A percentile compares a stretch with the other conserved stretches of the same genome.
These are phyloP conservation scores for Durotheca rogersii DNA, from an alignment of 495 filamentous ascomycete genomes.

Conservation along the genomic window DNA sequence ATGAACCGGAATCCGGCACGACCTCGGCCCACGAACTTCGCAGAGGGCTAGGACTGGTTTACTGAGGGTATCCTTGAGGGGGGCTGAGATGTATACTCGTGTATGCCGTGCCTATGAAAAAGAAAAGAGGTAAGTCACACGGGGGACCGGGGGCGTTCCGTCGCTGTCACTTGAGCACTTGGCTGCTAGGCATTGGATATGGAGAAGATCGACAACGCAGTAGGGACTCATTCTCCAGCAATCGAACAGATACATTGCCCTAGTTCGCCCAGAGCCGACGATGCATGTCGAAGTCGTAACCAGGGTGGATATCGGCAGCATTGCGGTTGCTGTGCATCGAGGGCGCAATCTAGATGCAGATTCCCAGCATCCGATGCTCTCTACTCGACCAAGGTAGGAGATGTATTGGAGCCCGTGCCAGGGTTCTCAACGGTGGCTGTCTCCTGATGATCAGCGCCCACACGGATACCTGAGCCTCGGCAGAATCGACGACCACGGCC, in stretches of 20 bases:
- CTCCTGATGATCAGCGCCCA: no score
- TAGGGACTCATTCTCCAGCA: no score
- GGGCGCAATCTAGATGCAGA: conserved; percentile 22
- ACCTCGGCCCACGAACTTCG: background rate
- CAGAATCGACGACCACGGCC: no score
- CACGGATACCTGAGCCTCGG: no score
- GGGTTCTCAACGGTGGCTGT: no score
- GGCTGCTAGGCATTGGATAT: conserved; percentile 17
- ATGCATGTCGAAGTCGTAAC: conserved; percentile 14
- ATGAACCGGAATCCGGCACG: background rate
- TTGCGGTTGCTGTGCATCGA: conserved; percentile 7
- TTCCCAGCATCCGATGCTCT: conserved; percentile 31
- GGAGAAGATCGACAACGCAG: conserved; percentile 1
- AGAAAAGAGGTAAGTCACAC: no score
- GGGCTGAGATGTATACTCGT: no score
- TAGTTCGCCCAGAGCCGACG: background rate
- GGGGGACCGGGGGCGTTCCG: background rate
- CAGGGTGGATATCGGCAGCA: conserved; percentile 4
- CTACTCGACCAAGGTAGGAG: conserved; percentile 12
- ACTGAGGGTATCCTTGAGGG: no score
- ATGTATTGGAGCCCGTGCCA: no score
- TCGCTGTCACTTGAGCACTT: conserved; percentile 2
- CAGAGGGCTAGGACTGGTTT: background rate
- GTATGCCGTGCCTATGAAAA: no score
- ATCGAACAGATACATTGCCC: no score